Evolutionary conservation across 352 stramenopile species (phyloP).

Genomic region (Globisporangium nagaii): DNA sequence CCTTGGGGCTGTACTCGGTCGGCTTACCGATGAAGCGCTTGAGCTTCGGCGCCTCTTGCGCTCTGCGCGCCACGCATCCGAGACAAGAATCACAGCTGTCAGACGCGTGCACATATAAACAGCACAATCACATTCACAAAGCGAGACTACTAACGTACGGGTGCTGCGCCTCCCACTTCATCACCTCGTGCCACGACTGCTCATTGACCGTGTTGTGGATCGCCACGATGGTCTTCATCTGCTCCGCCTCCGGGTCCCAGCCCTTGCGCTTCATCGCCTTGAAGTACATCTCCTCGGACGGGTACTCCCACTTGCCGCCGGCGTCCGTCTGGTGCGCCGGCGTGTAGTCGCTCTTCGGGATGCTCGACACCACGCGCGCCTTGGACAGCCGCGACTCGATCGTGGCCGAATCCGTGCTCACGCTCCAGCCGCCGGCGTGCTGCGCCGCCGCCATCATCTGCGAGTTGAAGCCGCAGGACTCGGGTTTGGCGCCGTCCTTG

Average conservation of each 20-base stretch:
- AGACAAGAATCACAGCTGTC: conserved; percentile 1
- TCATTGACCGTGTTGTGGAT: conserved; percentile 99
- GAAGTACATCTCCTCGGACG: conserved; percentile 97
- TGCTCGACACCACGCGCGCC: conserved; percentile 88
- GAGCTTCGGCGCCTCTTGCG: conserved; percentile 74
- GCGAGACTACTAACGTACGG: conserved; percentile 19
- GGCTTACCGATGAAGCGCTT: conserved; percentile 94
- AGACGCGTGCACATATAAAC: neutral
- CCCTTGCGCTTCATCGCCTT: conserved; percentile 97
- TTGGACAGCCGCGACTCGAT: conserved; percentile 48
- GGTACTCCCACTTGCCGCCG: conserved; percentile 93
- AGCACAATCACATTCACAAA: neutral
- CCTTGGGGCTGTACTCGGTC: conserved; percentile 94
- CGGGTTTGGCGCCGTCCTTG: conserved; percentile 1
- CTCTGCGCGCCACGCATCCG: conserved; percentile 13
- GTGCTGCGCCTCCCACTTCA: conserved; percentile 87
- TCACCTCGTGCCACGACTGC: conserved; percentile 91
- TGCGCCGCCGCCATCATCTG: conserved; percentile 54
- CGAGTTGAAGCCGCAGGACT: conserved; percentile 38
- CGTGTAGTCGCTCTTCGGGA: conserved; percentile 91
- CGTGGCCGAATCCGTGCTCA: conserved; percentile 19
- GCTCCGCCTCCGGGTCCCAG: conserved; percentile 84
- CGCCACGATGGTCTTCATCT: conserved; percentile 95
- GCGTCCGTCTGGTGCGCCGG: conserved; percentile 49
- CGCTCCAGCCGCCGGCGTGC: conserved; percentile 32